Percentiles rank a stretch among this genome's conserved stretches.
These are phyloP conservation scores for Rhodotorula sp. DNA, from an alignment of 1,284 basidiomycete genomes.

Conservation along the genomic window DNA sequence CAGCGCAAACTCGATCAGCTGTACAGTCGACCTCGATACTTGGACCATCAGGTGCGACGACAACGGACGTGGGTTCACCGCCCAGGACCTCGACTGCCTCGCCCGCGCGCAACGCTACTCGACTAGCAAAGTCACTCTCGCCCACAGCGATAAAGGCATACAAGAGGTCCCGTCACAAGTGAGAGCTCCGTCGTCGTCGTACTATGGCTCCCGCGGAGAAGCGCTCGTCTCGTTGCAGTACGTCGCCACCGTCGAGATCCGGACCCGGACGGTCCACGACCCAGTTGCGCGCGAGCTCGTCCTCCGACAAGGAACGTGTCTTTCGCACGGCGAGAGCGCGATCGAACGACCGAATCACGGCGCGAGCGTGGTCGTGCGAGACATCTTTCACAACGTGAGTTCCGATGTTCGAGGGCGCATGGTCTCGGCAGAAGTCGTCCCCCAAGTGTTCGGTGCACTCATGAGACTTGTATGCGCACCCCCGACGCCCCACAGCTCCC, in stretches of 20 bases:
- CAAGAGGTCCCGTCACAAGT: background rate
- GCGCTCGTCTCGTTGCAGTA: slow-evolving; percentile 28
- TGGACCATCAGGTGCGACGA: slow-evolving; percentile 81
- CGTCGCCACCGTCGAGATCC: slow-evolving; percentile 64
- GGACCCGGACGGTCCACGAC: slow-evolving; percentile 60
- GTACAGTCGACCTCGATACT: slow-evolving; percentile 54
- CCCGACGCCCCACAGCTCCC: slow-evolving; percentile 60
- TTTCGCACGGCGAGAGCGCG: slow-evolving; percentile 56
- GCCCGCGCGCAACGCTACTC: slow-evolving; percentile 45
- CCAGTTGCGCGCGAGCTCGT: slow-evolving; percentile 32
- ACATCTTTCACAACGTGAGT: slow-evolving; percentile 79
- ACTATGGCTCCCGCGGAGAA: slow-evolving; percentile 34
- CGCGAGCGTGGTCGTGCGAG: slow-evolving; percentile 74
- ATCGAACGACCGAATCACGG: slow-evolving; percentile 51
- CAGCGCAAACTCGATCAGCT: slow-evolving; percentile 47
- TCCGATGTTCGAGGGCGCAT: background rate
- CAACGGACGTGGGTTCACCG: slow-evolving; percentile 71
- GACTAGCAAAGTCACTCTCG: slow-evolving; percentile 14
- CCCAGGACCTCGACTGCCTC: slow-evolving; percentile 60
- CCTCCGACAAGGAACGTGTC: background rate
- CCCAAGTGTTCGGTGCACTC: background rate
- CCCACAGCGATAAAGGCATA: fast-evolving
- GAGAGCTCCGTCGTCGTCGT: background rate
- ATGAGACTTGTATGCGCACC: background rate
- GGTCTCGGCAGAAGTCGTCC: no score